phyloP scores from a whole-genome alignment of 225 moss, liverwort and hornwort genomes.

The Straminergon stramineum region DNA sequence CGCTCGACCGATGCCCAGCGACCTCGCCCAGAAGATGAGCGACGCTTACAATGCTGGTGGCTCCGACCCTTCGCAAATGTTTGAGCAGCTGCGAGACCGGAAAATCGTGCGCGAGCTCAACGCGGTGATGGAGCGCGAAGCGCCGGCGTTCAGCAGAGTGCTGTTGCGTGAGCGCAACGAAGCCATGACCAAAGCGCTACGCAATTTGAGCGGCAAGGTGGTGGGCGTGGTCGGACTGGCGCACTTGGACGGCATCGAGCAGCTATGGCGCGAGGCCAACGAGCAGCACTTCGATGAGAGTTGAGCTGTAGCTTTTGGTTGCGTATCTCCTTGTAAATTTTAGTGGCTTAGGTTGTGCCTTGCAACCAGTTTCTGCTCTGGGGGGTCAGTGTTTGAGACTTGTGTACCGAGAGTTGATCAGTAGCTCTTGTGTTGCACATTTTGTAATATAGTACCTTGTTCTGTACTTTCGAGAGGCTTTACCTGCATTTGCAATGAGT shows the following conservation, averaged over 20 bases:
- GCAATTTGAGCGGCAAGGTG: conserved; percentile 19
- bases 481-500: background rate
- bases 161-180: conserved; percentile 19
- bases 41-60: background rate
- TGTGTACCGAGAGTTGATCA: background rate
- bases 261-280: conserved; percentile 25
- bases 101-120: conserved; percentile 15
- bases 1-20: conserved; percentile 6
- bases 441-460: background rate
- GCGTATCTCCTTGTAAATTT: background rate
- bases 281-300: background rate
- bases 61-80: conserved; percentile 1
- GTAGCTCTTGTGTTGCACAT: background rate
- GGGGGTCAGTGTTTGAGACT: background rate
- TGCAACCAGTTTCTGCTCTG: background rate
- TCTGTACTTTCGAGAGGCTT: background rate
- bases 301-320: background rate
- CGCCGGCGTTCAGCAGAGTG: background rate
- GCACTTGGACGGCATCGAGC: conserved; percentile 33
- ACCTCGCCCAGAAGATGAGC: conserved; percentile 6
- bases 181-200: conserved; percentile 19
- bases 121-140: conserved; percentile 10
- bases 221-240: conserved; percentile 25
- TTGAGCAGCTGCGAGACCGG: conserved; percentile 20
- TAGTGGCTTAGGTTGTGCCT: background rate